These are phyloP conservation scores for Heliocybe sulcata DNA, from an alignment of 1,284 basidiomycete species.

Conservation along the genomic window DNA sequence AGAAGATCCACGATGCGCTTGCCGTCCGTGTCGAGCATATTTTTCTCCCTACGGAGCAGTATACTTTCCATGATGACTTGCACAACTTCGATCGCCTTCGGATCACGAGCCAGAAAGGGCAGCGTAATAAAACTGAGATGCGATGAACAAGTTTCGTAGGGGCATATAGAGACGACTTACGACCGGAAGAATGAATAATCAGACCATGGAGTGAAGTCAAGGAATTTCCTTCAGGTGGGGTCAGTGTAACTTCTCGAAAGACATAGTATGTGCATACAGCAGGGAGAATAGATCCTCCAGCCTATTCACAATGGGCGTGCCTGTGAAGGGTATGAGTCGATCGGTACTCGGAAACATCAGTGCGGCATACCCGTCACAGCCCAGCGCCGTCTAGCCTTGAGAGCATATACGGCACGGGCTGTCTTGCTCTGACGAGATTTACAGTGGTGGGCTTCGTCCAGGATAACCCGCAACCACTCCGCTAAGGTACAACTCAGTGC, in stretches of 20 bases:
- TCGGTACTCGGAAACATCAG: background rate
- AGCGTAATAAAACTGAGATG: slow-evolving; percentile 72
- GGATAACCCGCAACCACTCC: slow-evolving; percentile 73
- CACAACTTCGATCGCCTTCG: slow-evolving; percentile 88
- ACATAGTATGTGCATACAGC: slow-evolving; percentile 40
- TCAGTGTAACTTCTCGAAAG: slow-evolving; percentile 2
- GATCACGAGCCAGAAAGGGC: slow-evolving; percentile 82
- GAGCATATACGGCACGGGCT: slow-evolving; percentile 85
- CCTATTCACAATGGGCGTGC: slow-evolving; percentile 94
- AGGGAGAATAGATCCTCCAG: slow-evolving; percentile 91
- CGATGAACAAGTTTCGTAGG: background rate
- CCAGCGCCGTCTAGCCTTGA: slow-evolving; percentile 82
- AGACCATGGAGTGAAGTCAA: slow-evolving; percentile 89
- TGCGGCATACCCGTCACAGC: slow-evolving; percentile 65
- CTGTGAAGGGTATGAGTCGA: slow-evolving; percentile 23
- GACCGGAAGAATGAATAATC: slow-evolving; percentile 83
- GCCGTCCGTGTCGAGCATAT: slow-evolving; percentile 85
- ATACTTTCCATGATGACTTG: slow-evolving; percentile 89
- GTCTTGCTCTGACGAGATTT: slow-evolving; percentile 89
- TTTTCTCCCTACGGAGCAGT: slow-evolving; percentile 90
- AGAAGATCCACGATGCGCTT: slow-evolving; percentile 88
- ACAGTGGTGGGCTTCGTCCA: slow-evolving; percentile 94
- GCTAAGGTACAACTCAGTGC: slow-evolving; percentile 30
- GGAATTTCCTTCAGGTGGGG: slow-evolving; percentile 60
- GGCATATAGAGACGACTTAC: slow-evolving; percentile 30